phyloP scores from a whole-genome alignment of 345 rosid species.

The Noccaea caerulescens region DNA sequence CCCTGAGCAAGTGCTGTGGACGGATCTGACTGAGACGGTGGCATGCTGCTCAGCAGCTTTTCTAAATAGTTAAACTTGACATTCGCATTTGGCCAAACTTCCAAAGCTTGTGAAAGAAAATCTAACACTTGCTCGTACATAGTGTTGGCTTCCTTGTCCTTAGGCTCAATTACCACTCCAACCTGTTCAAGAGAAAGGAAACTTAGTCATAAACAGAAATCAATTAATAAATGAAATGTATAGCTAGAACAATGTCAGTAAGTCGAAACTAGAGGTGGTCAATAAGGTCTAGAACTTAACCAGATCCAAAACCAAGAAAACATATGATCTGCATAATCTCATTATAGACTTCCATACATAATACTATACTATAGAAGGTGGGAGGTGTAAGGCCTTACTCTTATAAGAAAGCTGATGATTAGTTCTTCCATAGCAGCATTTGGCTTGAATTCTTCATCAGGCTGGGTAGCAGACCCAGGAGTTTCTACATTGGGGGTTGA shows the following conservation, averaged over 20 bases:
- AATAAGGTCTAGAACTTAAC: constrained; percentile 5
- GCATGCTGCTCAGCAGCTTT: constrained; percentile 80
- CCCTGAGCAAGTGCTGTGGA: constrained; percentile 95
- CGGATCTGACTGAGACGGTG: constrained; percentile 95
- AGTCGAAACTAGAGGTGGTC: constrained; percentile 4
- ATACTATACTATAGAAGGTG: constrained; percentile 9
- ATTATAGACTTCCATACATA: constrained; percentile 8
- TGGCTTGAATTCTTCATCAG: constrained; percentile 98
- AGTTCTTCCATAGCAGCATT: constrained; percentile 99
- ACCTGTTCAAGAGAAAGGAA: constrained; percentile 59
- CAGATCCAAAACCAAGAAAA: constrained; percentile 16
- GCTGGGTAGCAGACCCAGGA: constrained; percentile 91
- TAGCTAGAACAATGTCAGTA: constrained; percentile 19
- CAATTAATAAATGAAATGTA: constrained; percentile 1
- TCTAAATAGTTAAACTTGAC: constrained; percentile 94
- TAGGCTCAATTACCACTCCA: constrained; percentile 92
- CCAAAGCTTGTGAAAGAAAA: constrained; percentile 91
- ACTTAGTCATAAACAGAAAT: constrained; percentile 26
- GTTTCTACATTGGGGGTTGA: constrained; percentile 84
- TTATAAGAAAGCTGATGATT: constrained; percentile 93
- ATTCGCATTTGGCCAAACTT: constrained; percentile 97
- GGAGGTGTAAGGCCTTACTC: constrained; percentile 61
- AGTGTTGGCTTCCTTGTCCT: constrained; percentile 85
- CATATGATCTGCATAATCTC: neutral
- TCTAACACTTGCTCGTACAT: constrained; percentile 95